A percentile compares a stretch with the other conserved stretches of the same genome.
Conservation (phyloP, 179 eudicot genomes). For the Beta lomatogona region DNA sequence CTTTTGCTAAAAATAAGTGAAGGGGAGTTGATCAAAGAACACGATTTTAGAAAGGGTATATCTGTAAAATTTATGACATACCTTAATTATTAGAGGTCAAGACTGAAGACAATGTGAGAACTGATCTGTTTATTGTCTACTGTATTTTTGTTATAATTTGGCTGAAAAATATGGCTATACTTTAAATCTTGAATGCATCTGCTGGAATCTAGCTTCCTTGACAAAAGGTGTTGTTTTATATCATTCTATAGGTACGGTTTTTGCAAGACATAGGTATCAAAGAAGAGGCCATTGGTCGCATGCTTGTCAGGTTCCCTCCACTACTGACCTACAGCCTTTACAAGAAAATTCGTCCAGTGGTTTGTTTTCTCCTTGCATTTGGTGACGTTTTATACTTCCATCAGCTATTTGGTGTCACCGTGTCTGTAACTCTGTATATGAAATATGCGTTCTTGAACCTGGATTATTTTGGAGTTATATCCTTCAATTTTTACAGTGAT, state of each 20-base stretch:
- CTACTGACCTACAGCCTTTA: slow-evolving; percentile 86
- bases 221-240: not conserved
- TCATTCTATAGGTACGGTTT: slow-evolving; percentile 67
- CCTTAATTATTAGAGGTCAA: too few species aligned
- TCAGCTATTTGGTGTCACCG: not conserved
- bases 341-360: slow-evolving; percentile 99
- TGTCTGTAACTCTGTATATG: not conserved
- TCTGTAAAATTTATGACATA: too few species aligned
- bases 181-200: slow-evolving; percentile 4
- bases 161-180: not conserved
- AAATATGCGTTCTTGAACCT: not conserved
- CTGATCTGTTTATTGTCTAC: not conserved
- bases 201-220: slow-evolving; percentile 3
- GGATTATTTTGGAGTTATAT: not conserved
- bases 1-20: too few species aligned
- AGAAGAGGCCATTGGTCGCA: slow-evolving; percentile 74
- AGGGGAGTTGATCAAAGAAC: too few species aligned
- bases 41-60: too few species aligned
- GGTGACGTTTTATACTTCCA: slow-evolving; percentile 14
- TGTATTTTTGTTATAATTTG: not conserved
- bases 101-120: too few species aligned
- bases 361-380: slow-evolving; percentile 34
- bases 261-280: slow-evolving; percentile 82
- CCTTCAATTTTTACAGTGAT: not conserved
- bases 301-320: slow-evolving; percentile 85